Conservation (phyloP, 1,139 yeast genomes). For the Geotrichum klebahnii region DNA sequence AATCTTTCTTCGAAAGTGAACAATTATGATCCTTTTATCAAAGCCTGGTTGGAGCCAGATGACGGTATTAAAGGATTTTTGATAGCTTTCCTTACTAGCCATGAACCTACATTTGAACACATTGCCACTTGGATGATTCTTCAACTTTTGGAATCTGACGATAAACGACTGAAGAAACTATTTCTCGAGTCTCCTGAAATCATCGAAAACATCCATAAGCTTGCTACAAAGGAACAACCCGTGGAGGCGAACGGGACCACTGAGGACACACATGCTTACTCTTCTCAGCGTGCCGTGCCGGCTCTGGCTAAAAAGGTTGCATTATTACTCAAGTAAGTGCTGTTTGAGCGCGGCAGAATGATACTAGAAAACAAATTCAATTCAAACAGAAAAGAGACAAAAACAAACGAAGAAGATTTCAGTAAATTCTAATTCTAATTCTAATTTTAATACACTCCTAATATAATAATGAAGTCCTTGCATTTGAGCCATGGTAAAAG, state of each 20-base stretch:
- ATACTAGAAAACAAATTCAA: background rate
- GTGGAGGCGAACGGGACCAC: constrained; percentile 9
- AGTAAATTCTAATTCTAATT: too few relatives aligned
- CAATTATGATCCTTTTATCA: constrained; percentile 74
- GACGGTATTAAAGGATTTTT: constrained; percentile 87
- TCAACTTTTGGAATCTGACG: constrained; percentile 86
- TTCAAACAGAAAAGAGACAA: background rate
- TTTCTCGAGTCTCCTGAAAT: constrained; percentile 38
- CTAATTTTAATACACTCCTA: too few relatives aligned
- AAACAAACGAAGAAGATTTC: too few relatives aligned
- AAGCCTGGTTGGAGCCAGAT: constrained; percentile 73
- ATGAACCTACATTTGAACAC: constrained; percentile 95
- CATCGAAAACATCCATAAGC: constrained; percentile 34
- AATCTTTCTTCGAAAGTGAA: constrained; percentile 86
- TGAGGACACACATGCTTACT: constrained; percentile 9
- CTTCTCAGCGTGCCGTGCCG: constrained; percentile 23
- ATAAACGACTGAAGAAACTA: constrained; percentile 52
- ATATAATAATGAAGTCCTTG: too few relatives aligned
- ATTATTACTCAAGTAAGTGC: constrained; percentile 12
- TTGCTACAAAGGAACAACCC: constrained; percentile 28
- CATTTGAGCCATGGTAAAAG: too few relatives aligned
- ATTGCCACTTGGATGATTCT: constrained; percentile 96
- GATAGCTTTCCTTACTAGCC: constrained; percentile 71
- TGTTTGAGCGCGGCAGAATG: too few relatives aligned
- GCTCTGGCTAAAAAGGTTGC: constrained; percentile 22